A percentile compares a stretch with the other conserved stretches of the same genome.
These are phyloP conservation scores for Pseudogymnoascus sp. DNA, from an alignment of 2,329 filamentous ascomycete genomes.

Conservation along the genomic window DNA sequence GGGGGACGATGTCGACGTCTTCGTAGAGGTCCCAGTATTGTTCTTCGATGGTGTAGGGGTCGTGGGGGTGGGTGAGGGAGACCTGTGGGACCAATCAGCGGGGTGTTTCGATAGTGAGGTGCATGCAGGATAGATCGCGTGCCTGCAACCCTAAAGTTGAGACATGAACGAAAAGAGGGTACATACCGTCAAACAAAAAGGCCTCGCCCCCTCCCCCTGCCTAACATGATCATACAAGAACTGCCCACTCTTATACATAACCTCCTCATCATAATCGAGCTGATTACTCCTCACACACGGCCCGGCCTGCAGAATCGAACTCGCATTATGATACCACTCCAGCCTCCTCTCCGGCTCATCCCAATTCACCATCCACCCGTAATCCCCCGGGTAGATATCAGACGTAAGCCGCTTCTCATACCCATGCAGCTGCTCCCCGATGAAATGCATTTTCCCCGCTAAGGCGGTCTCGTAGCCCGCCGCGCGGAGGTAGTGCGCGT, in stretches of 20 bases:
- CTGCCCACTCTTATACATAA: conserved; percentile 84
- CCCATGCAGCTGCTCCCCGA: conserved; percentile 87
- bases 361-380: conserved; percentile 94
- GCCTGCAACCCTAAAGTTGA: neutral
- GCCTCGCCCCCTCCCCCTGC: conserved; percentile 61
- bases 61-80: conserved; percentile 88
- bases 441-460: conserved; percentile 96
- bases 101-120: neutral
- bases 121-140: neutral
- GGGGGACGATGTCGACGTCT: conserved; percentile 75
- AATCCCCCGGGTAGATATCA: conserved; percentile 91
- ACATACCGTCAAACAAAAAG: conserved; percentile 71
- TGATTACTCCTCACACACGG: conserved; percentile 87
- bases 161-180: neutral
- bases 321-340: conserved; percentile 96
- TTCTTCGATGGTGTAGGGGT: conserved; percentile 88
- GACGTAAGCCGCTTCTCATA: conserved; percentile 90
- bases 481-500: conserved; percentile 80
- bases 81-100: conserved; percentile 36
- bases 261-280: conserved; percentile 91
- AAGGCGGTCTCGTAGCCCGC: conserved; percentile 84
- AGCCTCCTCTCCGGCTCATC: conserved; percentile 77
- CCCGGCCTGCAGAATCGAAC: conserved; percentile 83
- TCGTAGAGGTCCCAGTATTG: conserved; percentile 94
- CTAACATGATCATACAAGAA: conserved; percentile 87